Evolutionary conservation across 2,329 filamentous ascomycete species (phyloP).

Genomic region (Curvularia eragrostidis): DNA sequence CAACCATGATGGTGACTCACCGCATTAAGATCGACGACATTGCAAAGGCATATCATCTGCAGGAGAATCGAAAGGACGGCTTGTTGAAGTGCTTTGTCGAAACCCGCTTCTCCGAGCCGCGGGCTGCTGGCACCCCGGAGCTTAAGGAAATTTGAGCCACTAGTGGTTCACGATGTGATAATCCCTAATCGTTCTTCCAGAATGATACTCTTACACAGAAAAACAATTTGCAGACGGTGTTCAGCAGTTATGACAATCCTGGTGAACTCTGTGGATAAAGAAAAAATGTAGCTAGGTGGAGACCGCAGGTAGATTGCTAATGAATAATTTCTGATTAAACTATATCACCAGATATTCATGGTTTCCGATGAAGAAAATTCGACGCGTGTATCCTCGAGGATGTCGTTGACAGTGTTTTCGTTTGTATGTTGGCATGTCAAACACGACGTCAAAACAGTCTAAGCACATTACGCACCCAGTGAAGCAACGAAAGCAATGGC

Average conservation of each 20-base stretch:
- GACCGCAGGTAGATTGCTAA: too few species aligned
- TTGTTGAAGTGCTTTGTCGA: constrained; percentile 82
- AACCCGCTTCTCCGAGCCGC: constrained; percentile 56
- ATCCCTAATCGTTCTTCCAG: neutral
- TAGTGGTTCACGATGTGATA: neutral
- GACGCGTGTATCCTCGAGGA: too few species aligned
- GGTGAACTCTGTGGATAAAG: neutral
- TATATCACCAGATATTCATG: too few species aligned
- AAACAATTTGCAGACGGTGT: neutral
- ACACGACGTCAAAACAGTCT: too few species aligned
- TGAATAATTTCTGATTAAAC: too few species aligned
- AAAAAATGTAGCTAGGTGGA: neutral
- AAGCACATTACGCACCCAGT: too few species aligned
- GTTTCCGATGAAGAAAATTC: too few species aligned
- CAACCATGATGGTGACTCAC: constrained; percentile 80
- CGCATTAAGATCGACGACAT: constrained; percentile 63
- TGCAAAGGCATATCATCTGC: constrained; percentile 59
- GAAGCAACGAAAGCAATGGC: too few species aligned
- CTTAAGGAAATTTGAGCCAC: constrained; percentile 47
- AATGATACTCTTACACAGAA: neutral
- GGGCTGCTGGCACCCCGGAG: constrained; percentile 57
- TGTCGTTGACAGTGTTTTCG: too few species aligned
- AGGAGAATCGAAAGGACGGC: constrained; percentile 73
- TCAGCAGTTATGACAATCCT: neutral
- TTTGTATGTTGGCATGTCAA: too few species aligned